phyloP scores from a whole-genome alignment of 106 monocot species.

The Apostasia ramifera region DNA sequence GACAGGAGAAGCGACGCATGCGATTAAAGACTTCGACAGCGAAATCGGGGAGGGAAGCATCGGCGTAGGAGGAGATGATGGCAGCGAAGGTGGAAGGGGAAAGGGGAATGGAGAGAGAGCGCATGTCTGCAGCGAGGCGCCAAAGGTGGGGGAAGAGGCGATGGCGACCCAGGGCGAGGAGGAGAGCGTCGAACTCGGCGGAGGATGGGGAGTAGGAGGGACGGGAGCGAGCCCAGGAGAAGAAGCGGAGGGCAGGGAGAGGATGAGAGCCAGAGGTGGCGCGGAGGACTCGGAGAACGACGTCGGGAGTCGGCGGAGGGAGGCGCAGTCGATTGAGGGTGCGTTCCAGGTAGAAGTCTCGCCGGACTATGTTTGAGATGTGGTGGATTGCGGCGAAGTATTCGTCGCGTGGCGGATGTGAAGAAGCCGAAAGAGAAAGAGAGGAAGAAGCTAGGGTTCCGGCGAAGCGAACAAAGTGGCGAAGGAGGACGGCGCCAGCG shows the following conservation, averaged over 20 bases:
- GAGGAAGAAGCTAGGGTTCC: neutral
- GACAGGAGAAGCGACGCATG: constrained; percentile 41
- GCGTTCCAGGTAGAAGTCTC: constrained; percentile 87
- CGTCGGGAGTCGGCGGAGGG: constrained; percentile 50
- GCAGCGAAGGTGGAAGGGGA: constrained; percentile 46
- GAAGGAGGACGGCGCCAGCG: too few species aligned
- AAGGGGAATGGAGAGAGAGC: constrained; percentile 54
- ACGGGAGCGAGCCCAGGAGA: constrained; percentile 58
- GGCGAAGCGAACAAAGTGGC: too few species aligned
- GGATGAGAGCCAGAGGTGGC: constrained; percentile 45
- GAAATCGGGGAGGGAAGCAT: constrained; percentile 35
- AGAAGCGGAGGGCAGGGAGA: constrained; percentile 72
- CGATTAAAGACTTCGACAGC: constrained; percentile 89
- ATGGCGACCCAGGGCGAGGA: constrained; percentile 48
- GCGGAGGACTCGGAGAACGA: constrained; percentile 82
- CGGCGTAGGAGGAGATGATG: constrained; percentile 60
- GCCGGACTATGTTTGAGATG: constrained; percentile 75
- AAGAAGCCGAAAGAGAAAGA: neutral
- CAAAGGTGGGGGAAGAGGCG: constrained; percentile 60
- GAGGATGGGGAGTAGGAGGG: constrained; percentile 50
- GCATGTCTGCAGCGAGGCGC: constrained; percentile 49
- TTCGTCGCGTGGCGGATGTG: constrained; percentile 36
- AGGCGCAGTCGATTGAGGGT: constrained; percentile 75
- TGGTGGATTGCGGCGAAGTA: constrained; percentile 84
- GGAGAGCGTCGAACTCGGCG: constrained; percentile 56